Conservation (phyloP, 768 basidiomycete genomes). For the Boletus speciosus region DNA sequence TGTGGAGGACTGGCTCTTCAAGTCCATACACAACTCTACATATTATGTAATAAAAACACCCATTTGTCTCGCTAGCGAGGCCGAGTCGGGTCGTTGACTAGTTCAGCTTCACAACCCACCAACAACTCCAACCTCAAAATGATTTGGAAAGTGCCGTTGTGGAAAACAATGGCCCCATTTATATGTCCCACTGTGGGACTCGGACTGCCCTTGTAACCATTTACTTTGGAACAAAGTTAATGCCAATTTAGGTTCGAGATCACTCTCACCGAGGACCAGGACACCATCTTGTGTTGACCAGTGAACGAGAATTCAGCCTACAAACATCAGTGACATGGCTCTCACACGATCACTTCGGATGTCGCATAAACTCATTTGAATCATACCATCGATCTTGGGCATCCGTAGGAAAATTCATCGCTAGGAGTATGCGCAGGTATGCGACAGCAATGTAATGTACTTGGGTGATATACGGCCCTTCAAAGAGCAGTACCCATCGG, state of each 20-base stretch:
- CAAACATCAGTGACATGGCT: background rate
- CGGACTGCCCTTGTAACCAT: background rate
- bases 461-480: background rate
- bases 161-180: background rate
- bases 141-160: background rate
- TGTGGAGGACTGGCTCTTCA: background rate
- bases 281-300: background rate
- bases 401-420: background rate
- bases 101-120: background rate
- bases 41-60: constrained; percentile 20
- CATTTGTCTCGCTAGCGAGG: background rate
- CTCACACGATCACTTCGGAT: background rate
- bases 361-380: background rate
- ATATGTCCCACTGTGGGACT: background rate
- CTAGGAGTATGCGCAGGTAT: background rate
- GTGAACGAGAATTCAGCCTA: background rate
- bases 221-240: background rate
- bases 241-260: too few relatives aligned
- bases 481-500: constrained; percentile 31
- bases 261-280: too few relatives aligned
- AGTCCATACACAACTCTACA: constrained; percentile 1
- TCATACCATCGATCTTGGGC: background rate
- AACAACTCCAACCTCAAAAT: background rate
- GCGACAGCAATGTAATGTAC: background rate
- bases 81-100: background rate